phyloP scores from a whole-genome alignment of 495 filamentous ascomycete species.

The Daldinia bambusicola region DNA sequence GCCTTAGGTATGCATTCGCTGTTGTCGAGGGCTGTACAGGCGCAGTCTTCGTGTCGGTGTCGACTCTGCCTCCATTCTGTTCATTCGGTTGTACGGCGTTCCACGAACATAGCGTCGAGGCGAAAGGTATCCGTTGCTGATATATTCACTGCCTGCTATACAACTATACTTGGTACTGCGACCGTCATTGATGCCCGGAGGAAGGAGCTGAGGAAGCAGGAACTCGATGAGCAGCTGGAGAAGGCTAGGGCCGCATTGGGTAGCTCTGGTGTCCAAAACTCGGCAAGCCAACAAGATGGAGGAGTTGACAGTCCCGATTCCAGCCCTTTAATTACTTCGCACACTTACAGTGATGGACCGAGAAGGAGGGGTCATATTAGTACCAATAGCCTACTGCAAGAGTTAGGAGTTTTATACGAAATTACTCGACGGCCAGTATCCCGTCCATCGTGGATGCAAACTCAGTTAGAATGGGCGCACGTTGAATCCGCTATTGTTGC shows the following conservation, averaged over 20 bases:
- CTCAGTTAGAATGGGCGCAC: slow-evolving; percentile 41
- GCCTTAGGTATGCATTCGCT: slow-evolving; percentile 70
- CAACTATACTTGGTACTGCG: slow-evolving; percentile 77
- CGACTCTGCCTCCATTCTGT: slow-evolving; percentile 68
- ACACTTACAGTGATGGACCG: too few species aligned
- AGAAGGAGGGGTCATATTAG: background rate
- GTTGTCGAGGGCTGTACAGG: slow-evolving; percentile 74
- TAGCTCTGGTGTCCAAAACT: slow-evolving; percentile 39
- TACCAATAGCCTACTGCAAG: slow-evolving; percentile 15
- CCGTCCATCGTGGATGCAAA: slow-evolving; percentile 32
- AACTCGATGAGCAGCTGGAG: slow-evolving; percentile 69
- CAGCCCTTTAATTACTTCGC: background rate
- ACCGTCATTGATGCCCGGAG: slow-evolving; percentile 70
- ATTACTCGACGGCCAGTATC: slow-evolving; percentile 26
- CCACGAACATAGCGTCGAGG: slow-evolving; percentile 63
- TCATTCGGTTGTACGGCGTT: slow-evolving; percentile 62
- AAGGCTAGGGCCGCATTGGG: slow-evolving; percentile 57
- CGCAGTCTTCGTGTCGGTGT: slow-evolving; percentile 69
- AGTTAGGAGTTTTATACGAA: slow-evolving; percentile 30
- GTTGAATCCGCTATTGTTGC: slow-evolving; percentile 36
- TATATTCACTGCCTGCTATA: slow-evolving; percentile 75
- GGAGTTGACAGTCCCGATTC: slow-evolving; percentile 1
- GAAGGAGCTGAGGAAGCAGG: slow-evolving; percentile 68
- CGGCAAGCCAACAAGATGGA: slow-evolving; percentile 25
- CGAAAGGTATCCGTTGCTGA: slow-evolving; percentile 66